Evolutionary conservation across 768 basidiomycete species (phyloP), one percentile per base, ranked within the genome.

Genomic region (Leccinum uliginosum): DNA sequence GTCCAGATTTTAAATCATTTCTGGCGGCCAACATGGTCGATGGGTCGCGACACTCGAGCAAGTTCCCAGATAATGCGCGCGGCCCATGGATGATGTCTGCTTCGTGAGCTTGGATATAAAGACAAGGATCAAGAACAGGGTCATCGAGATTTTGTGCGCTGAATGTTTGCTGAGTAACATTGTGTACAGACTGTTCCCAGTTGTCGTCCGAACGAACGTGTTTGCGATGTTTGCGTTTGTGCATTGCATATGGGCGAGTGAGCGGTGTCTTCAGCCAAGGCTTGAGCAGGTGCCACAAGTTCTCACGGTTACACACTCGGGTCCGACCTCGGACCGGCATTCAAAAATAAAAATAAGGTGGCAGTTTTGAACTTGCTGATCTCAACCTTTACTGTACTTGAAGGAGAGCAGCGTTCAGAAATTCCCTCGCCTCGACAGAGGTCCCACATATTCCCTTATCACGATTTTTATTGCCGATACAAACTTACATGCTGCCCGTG

Each of bases 41-140:
- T 3, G 32, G 17, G 14, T 58, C 68, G 2, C 35, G 59, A 50
- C 62, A 74, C 35, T 75, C 76, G 57, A 74, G 69, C 48, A 71
- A 69, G 9, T 60, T 65, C 3, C 79, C 74, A 9, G 68, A 59
- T 4, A 59, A 61, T 1, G 80, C 81, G 17, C 72, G 69, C 0
- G 80, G 73, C 2, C 86, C 83, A 17, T 80, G 80, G 4, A 85
- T 68, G 21, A 94, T 71, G 50, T 88, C 84, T 5, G 89, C 88
- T 71, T 94, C 92, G 66, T 91, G 80, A 0, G 89, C 92, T 61
- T 85, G 83, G 32, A 92, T 73, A 58, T 75, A 80, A 4, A 84
- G 72, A 27, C 63, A 64, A 34, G 71, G 63, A 50, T 76, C 72
- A 4, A 38, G 46, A 14, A 46, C 15, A 4, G 47, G 14, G 4